Evolutionary conservation across 768 basidiomycete species (phyloP).

Genomic region (Porphyrellus cyaneotinctus): DNA sequence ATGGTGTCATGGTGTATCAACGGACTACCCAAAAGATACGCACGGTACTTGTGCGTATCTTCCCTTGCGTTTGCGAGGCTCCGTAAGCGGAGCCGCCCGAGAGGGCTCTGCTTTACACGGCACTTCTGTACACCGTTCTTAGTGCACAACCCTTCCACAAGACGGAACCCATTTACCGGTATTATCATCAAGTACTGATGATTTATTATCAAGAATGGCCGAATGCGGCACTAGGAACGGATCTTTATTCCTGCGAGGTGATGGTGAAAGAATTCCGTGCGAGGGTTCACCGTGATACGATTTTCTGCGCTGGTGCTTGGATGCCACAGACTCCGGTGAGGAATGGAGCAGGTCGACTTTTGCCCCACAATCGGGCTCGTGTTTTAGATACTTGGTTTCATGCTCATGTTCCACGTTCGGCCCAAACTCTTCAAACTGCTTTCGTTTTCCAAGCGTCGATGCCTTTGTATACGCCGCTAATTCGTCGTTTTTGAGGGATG

Average conservation of each 20-base stretch:
- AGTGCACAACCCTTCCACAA: background rate
- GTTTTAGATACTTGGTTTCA: constrained; percentile 1
- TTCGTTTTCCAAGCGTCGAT: constrained; percentile 28
- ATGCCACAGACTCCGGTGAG: background rate
- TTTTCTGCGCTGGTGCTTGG: constrained; percentile 13
- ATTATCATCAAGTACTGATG: background rate
- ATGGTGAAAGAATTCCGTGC: constrained; percentile 3
- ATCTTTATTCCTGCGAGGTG: constrained; percentile 5
- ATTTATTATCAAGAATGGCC: background rate
- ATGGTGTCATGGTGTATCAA: background rate
- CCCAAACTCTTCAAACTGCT: constrained; percentile 20
- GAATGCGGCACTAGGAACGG: constrained; percentile 6
- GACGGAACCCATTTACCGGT: constrained; percentile 12
- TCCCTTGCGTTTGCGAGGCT: constrained; percentile 51
- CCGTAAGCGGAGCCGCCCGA: constrained; percentile 9
- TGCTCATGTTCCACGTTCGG: constrained; percentile 11
- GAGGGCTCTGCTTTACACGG: constrained; percentile 10
- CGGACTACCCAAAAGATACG: constrained; percentile 9
- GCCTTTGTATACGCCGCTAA: constrained; percentile 22
- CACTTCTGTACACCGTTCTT: constrained; percentile 9
- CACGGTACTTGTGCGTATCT: constrained; percentile 48
- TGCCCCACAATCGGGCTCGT: background rate
- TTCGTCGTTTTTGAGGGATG: constrained; percentile 28
- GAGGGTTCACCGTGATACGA: constrained; percentile 16
- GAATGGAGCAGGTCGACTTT: background rate